Evolutionary conservation across 345 rosid genomes (phyloP), one percentile per base, ranked within the genome.

Genomic region (Eucalyptus marginata): DNA sequence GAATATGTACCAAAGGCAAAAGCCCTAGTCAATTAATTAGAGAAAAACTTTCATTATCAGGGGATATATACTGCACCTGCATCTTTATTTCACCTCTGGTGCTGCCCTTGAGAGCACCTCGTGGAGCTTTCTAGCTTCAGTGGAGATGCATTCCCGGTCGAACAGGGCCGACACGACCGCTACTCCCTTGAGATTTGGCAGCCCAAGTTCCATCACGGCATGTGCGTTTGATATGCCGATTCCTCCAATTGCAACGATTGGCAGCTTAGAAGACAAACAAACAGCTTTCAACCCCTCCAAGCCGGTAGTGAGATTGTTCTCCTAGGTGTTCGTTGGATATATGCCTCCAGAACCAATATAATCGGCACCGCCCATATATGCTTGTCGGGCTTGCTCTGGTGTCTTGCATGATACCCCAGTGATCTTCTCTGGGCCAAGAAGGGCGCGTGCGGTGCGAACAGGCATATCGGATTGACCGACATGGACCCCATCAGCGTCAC

Each of bases 331-430:
- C 8, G 96, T 98, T 22, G 97, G 95, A 85, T 90, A 96, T 68
- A 98, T 96, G 84, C 98, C 99, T 6, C 99, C 99, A 87, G 96
- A 94, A 24, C 99, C 99, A 44, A 98, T 94, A 94, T 98, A 98
- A 92, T 97, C 96, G 2, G 99, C 98, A 76, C 98, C 97, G 49
- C 96, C 97, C 56, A 89, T 87, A 98, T 98, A 97, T 59, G 98
- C 99, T 93, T 92, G 93, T 18, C 93, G 93, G 46, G 99, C 98
- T 90, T 97, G 98, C 88, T 94, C 97, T 4, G 92, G 93, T 49
- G 97, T 97, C 93, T 96, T 97, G 95, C 99, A 98, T 31, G 97
- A 96, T n/a, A 97, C 96, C 2, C 99, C 98, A 4, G 95, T 94
- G 92, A 95, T 94, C 93, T 98, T 98, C 58, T 98, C 97, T 8